Evolutionary conservation across 306 rosid genomes (phyloP).

Genomic region (Castanospermum australe): DNA sequence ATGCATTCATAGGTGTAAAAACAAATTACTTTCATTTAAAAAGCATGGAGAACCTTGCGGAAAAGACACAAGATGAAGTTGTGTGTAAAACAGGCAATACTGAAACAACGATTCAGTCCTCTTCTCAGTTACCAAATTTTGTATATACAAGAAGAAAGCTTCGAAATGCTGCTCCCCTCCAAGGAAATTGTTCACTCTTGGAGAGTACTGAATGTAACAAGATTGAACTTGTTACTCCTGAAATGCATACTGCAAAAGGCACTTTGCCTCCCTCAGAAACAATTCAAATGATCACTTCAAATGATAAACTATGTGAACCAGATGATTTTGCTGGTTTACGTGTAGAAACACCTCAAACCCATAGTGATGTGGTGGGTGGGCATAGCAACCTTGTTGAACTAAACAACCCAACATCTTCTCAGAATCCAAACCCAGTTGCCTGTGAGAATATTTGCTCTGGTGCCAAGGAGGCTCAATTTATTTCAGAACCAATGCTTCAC

Average conservation of each 20-base stretch:
- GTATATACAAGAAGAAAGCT: slow-evolving; percentile 62
- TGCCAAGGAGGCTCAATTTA: slow-evolving; percentile 32
- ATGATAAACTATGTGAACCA: slow-evolving; percentile 32
- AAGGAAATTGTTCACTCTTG: slow-evolving; percentile 31
- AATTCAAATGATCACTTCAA: slow-evolving; percentile 33
- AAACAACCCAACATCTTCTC: slow-evolving; percentile 27
- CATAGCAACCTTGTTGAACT: slow-evolving; percentile 29
- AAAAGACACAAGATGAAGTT: slow-evolving; percentile 36
- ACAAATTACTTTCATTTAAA: slow-evolving; percentile 27
- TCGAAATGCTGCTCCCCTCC: slow-evolving; percentile 22
- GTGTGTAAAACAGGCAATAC: slow-evolving; percentile 27
- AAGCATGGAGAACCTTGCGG: slow-evolving; percentile 30
- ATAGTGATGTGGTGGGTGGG: slow-evolving; percentile 36
- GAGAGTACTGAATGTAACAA: slow-evolving; percentile 37
- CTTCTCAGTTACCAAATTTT: slow-evolving; percentile 36
- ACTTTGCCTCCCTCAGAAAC: slow-evolving; percentile 36
- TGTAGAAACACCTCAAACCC: slow-evolving; percentile 36
- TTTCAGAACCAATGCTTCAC: slow-evolving; percentile 37
- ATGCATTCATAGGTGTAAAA: slow-evolving; percentile 33
- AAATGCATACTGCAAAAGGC: slow-evolving; percentile 34
- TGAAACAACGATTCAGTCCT: slow-evolving; percentile 32
- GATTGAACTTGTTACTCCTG: slow-evolving; percentile 31
- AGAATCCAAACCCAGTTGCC: slow-evolving; percentile 28
- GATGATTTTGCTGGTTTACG: slow-evolving; percentile 39
- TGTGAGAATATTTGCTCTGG: slow-evolving; percentile 32